Evolutionary conservation across 352 stramenopile species (phyloP), one percentile per base, ranked within the genome.

Genomic region (Pythium coloratum): DNA sequence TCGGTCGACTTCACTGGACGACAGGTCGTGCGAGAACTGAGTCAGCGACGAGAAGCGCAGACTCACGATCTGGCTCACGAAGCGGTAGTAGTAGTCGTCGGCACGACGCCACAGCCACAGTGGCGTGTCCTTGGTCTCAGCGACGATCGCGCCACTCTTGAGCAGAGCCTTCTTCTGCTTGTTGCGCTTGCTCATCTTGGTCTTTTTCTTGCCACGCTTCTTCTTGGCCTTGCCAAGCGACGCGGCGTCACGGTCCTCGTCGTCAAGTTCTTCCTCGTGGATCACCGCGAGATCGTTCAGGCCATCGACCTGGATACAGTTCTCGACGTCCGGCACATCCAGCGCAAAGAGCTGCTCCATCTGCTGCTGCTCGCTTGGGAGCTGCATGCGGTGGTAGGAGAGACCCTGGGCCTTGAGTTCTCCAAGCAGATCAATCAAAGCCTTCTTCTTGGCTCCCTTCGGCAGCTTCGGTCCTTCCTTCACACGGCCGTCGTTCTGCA

Each of bases 381-480:
- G 59, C 33, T 94, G 86, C 53, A 88, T 78, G 59, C 86, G 84
- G 53, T 94, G 84, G 64, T 91, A 90, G 20, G 65, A 66, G 66
- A 97, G 82, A 0, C 93, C 94, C 26, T 97, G 88, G 1, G 78
- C 76, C 59, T 96, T 92, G 2, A 98, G 72, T 60, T 94, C 92
- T 12, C 76, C 71, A 6, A 99, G 88, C 20, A 99, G 74, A 67
- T 99, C 97, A 28, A 98, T 88, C 6, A 99, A 74, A 16, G 97
- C 97, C 63, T 98, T 92, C 81, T 99, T 97, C 77, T 99, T 99
- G 28, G 98, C 94, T 53, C 91, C 92, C 77, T 98, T 98, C 0
- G 94, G 94, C 18, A 92, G 71, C 34, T 95, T 97, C 28, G 76
- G 77, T 16, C 73, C 70, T 56, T 96, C 82, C 62, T 94, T 87